A percentile compares a stretch with the other conserved stretches of the same genome.
These are phyloP conservation scores for Lepidium didymum DNA, from an alignment of 345 rosid genomes.

Conservation along the genomic window DNA sequence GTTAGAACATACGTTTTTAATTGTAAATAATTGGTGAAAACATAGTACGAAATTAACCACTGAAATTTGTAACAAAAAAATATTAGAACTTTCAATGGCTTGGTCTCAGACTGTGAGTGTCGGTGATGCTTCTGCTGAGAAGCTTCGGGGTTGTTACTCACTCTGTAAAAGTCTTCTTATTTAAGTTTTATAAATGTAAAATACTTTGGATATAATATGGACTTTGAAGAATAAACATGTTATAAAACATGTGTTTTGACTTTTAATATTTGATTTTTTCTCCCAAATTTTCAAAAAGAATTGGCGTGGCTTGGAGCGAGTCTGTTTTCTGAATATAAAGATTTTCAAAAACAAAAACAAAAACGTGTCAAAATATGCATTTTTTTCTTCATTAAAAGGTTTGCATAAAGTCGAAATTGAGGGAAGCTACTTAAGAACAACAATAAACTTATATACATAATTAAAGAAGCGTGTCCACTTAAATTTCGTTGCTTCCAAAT, in stretches of 20 bases:
- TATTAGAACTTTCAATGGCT: neutral
- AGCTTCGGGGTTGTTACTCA: neutral
- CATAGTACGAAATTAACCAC: neutral
- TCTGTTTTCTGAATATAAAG: neutral
- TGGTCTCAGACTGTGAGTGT: neutral
- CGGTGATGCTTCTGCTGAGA: conserved; percentile 17
- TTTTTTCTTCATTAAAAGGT: neutral
- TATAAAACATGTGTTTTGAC: neutral
- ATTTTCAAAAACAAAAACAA: too few species aligned
- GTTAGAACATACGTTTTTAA: too few species aligned
- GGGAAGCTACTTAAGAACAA: neutral
- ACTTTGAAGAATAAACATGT: neutral
- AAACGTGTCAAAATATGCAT: neutral
- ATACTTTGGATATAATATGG: neutral
- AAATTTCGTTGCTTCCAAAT: neutral
- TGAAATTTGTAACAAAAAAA: neutral
- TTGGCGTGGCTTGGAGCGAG: neutral
- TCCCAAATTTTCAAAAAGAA: neutral
- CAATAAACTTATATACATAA: neutral
- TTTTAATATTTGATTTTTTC: neutral
- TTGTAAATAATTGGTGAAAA: too few species aligned
- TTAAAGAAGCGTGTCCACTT: neutral
- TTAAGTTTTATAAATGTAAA: neutral
- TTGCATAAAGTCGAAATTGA: neutral
- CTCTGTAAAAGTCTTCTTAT: neutral